A percentile compares a stretch with the other conserved stretches of the same genome.
Conservation (phyloP, 1,284 basidiomycete species). For the Heterobasidion parviporum region DNA sequence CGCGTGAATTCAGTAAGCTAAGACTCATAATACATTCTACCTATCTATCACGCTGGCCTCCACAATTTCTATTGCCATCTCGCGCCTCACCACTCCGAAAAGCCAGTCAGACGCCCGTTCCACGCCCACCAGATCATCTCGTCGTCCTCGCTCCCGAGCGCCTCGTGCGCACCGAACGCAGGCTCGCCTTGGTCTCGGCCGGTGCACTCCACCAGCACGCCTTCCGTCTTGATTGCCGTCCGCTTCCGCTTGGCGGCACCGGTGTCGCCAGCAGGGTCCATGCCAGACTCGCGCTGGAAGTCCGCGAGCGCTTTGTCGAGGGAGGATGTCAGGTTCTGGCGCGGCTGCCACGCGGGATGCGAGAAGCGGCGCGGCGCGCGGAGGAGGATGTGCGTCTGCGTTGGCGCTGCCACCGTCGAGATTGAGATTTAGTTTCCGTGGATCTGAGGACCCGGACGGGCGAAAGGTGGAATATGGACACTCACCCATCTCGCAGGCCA, state of each 20-base stretch:
- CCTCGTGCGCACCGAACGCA: conserved; percentile 8
- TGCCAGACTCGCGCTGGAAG: conserved; percentile 30
- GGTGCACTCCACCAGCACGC: conserved; percentile 44
- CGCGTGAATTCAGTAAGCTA: too few relatives aligned
- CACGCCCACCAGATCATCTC: conserved; percentile 80
- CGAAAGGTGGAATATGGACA: not conserved
- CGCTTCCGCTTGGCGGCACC: conserved; percentile 4
- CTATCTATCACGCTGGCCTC: too few relatives aligned
- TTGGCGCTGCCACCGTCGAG: conserved; percentile 37
- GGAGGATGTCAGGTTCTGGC: conserved; percentile 41
- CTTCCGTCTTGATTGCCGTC: conserved; percentile 40
- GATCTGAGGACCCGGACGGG: not conserved
- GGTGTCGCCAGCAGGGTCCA: conserved; percentile 7
- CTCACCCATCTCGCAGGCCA: conserved; percentile 55
- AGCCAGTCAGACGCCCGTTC: conserved; percentile 66
- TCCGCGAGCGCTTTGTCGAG: conserved; percentile 23
- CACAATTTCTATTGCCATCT: too few relatives aligned
- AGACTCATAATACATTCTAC: too few relatives aligned
- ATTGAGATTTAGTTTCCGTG: not conserved
- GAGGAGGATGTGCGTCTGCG: conserved; percentile 61
- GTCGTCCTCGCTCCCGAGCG: conserved; percentile 39
- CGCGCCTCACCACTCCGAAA: conserved; percentile 48
- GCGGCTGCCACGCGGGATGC: conserved; percentile 67
- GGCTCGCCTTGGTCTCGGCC: not conserved
- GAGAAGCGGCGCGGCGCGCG: conserved; percentile 62